A percentile compares a stretch with the other conserved stretches of the same genome.
Conservation (phyloP, 208 protist genomes). For the Wallacemonas sp. region DNA sequence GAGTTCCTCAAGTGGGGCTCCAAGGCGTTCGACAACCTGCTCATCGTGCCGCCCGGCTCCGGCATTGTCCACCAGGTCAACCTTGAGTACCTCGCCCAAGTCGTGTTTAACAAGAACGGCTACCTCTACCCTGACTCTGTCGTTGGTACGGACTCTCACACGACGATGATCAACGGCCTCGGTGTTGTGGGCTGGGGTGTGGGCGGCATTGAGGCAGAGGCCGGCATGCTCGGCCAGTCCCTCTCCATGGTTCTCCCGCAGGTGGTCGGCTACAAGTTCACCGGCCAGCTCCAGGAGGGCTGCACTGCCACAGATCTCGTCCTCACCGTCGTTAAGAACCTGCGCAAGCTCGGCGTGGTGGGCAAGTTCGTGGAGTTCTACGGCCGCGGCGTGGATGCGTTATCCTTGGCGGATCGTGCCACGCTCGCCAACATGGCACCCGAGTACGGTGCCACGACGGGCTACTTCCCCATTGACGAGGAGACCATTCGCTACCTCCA, state of each 20-base stretch:
- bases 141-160: conserved; percentile 97
- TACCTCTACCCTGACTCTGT: conserved; percentile 97
- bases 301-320: conserved; percentile 97
- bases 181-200: conserved; percentile 96
- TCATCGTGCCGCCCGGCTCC: conserved; percentile 95
- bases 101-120: conserved; percentile 92
- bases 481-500: conserved; percentile 93
- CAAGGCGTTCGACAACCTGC: conserved; percentile 93
- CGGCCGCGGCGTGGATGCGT: conserved; percentile 86
- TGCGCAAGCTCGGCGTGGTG: conserved; percentile 95
- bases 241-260: conserved; percentile 95
- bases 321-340: conserved; percentile 92
- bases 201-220: conserved; percentile 97
- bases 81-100: conserved; percentile 95
- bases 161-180: conserved; percentile 97
- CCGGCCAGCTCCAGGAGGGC: conserved; percentile 85
- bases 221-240: conserved; percentile 95
- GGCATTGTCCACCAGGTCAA: conserved; percentile 98
- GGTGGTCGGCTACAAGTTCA: conserved; percentile 95
- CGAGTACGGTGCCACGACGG: conserved; percentile 96
- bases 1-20: conserved; percentile 97
- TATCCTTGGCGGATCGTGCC: conserved; percentile 94
- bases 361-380: conserved; percentile 98
- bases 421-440: conserved; percentile 98
- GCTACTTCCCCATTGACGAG: conserved; percentile 96